These are phyloP conservation scores for Conidiobolus incongruus DNA, from an alignment of 371 early-diverging fungal genomes.

Conservation along the genomic window DNA sequence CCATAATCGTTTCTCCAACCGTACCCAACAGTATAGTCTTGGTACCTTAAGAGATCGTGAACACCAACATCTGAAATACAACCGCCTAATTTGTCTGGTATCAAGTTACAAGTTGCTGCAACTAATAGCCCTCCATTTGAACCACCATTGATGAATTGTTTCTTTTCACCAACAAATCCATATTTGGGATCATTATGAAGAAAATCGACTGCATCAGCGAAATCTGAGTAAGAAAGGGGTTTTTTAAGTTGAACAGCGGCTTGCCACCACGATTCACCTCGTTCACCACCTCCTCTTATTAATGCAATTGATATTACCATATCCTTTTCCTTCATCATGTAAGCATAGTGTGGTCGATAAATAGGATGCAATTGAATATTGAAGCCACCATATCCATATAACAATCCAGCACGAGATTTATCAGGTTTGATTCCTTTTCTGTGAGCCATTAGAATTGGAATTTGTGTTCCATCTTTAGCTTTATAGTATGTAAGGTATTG, in stretches of 20 bases:
- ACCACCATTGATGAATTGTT: constrained; percentile 38
- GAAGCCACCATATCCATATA: constrained; percentile 47
- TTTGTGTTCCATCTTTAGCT: constrained; percentile 29
- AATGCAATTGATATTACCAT: constrained; percentile 14
- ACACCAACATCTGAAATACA: constrained; percentile 23
- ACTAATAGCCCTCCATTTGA: constrained; percentile 44
- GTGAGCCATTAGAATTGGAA: constrained; percentile 34
- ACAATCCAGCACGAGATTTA: too few relatives aligned
- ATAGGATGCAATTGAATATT: constrained; percentile 21
- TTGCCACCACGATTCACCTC: constrained; percentile 22
- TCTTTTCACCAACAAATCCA: constrained; percentile 15
- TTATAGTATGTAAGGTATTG: constrained; percentile 30
- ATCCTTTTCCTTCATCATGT: constrained; percentile 21
- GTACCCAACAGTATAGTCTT: constrained; percentile 29
- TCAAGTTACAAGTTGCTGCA: constrained; percentile 12
- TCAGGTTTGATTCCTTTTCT: constrained; percentile 13
- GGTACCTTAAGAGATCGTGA: constrained; percentile 25
- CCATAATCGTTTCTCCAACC: too few relatives aligned
- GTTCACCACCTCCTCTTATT: constrained; percentile 18
- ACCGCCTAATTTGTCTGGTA: constrained; percentile 24
- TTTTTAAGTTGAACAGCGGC: constrained; percentile 14
- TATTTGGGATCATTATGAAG: too few relatives aligned
- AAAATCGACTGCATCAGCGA: constrained; percentile 18
- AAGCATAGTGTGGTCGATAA: constrained; percentile 16
- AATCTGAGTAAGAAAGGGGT: constrained; percentile 23